Evolutionary conservation across 1,284 basidiomycete species (phyloP).

Genomic region (Tylopilus sp.): DNA sequence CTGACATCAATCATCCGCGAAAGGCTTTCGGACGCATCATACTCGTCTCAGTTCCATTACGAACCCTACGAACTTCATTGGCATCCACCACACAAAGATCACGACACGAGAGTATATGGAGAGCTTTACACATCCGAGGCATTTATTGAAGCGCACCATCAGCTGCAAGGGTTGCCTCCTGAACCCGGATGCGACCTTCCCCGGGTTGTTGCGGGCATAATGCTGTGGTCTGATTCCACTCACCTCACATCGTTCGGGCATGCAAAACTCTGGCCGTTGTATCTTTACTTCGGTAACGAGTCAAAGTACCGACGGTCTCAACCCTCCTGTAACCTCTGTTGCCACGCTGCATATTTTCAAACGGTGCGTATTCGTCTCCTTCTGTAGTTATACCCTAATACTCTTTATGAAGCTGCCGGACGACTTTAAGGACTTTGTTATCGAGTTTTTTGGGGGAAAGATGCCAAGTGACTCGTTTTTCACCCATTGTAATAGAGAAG

Average conservation of each 20-base stretch:
- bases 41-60: not conserved
- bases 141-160: not conserved
- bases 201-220: not conserved
- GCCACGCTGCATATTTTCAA: conserved; percentile 46
- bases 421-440: conserved; percentile 14
- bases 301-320: conserved; percentile 47
- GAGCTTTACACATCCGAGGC: not conserved
- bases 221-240: conserved; percentile 22
- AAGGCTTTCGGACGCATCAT: not conserved
- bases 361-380: conserved; percentile 28
- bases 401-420: conserved; percentile 21
- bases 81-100: not conserved
- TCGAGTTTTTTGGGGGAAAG: conserved; percentile 29
- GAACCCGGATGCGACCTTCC: conserved; percentile 12
- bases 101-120: not conserved
- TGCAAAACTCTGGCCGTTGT: conserved; percentile 40
- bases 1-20: not conserved
- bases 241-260: conserved; percentile 14
- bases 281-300: conserved; percentile 49
- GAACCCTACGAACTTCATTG: not conserved
- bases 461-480: not conserved
- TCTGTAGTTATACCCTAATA: too few species aligned
- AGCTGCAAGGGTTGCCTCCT: not conserved
- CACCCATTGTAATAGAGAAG: too few species aligned
- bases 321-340: conserved; percentile 37